Base-by-base conservation (phyloP, 352 stramenopile species). In the Phytophthora lateralis region DNA sequence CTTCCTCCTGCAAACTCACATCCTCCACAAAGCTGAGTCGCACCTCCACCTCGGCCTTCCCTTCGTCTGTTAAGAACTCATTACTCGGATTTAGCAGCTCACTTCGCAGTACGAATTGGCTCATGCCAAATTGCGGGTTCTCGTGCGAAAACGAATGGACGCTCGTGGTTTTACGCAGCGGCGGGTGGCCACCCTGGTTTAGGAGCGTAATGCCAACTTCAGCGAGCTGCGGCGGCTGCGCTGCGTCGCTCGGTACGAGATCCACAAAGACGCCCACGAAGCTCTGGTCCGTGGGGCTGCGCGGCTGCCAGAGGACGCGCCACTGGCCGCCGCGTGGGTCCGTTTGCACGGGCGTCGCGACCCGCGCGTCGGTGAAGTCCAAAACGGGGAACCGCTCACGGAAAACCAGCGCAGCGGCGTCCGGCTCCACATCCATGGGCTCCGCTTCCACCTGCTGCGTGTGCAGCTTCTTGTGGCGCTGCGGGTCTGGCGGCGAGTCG, bases 271-370 rank as follows among this genome's bases (percentile, higher is more conserved):
- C 66, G 27, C 82, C 79, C 12, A 87, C 80, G 49, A 69, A 80
- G 12, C 80, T 52, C 52, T 66, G 52, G 39, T 85, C 62, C 11
- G 78, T 58, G 20, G 60, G 60, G 8, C 85, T 84, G 49, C 77
- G 67, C 11, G 79, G 78, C 18, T 82, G 82, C 82, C 82, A 93
- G 55, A 85, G 58, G 11, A 93, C 65, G 29, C 82, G 78, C 85
- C 85, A 93, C 27, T 60, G 47, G 17, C 64, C 64, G 26, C 71
- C 79, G 6, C 55, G 43, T 5, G 69, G 66, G 55, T 93, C 85
- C 11, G 49, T 54, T 54, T 76, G 37, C 2, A 44, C 7, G 1
- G 68, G 44, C 6, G 78, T 87, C 6, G 72, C 20, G 20, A 85
- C 26, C 0, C 60, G 69, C 20, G 59, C 24, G 26, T 81, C 67